Evolutionary conservation across 164 flowering plant species (phyloP), one percentile per base, ranked within the genome.

Genomic region (Cinnamomum chago): DNA sequence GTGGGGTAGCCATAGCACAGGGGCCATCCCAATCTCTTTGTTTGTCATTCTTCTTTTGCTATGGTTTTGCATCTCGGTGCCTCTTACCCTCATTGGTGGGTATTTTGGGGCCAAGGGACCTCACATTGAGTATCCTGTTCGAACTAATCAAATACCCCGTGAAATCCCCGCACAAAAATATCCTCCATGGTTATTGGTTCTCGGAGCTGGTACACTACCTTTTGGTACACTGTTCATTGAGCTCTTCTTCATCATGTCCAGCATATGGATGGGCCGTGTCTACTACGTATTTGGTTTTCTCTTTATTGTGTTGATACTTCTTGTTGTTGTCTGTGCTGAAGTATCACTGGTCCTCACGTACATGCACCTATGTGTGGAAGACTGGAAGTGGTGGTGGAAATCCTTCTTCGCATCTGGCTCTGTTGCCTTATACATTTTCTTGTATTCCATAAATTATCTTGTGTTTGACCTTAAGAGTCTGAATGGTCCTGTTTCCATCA

Each of bases 341-440:
- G 74, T 71, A 14, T 76, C 72, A 17, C 60, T 76, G 50, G 78
- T 76, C 18, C 65, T 76, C 3, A 75, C 77, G 1, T 70, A 75
- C 73, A 75, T 75, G 67, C 77, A 67, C 55, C 66, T 75, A 3
- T 75, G 77, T 14, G 77, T 58, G 50, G 76, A 74, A 71, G 77
- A 75, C 58, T 75, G 77, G 77, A 27, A 51, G 51, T 76, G 78
- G 78, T 76, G 78, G 78, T 76, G 78, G 78, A 76, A 71, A 66
- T 35, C 78, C 9, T 76, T 76, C 78, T 76, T 76, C 25, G 47
- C 78, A 1, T 76, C 78, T 20, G 78, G 78, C n/a, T 76, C 78
- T 13, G 74, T 76, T 25, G 70, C 78, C 14, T 28, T 76, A 62
- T 76, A 76, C 51, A 67, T 75, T 11, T 75, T 75, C 65, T n/a